Base-by-base conservation (phyloP, 2,329 filamentous ascomycete genomes). In the Monosporascus sp. region DNA sequence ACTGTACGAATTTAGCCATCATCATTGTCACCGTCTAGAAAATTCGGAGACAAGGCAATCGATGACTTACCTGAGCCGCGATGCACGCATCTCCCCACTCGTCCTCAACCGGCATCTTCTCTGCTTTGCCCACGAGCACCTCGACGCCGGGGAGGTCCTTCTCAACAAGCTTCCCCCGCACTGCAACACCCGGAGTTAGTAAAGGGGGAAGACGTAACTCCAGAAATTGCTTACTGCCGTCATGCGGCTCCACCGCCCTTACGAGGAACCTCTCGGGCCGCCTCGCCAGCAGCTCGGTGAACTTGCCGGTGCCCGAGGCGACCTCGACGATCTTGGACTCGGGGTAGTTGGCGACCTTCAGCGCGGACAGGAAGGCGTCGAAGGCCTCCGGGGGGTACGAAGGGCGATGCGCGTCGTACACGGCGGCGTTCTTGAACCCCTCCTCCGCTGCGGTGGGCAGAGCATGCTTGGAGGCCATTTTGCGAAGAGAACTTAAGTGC, bases 221-320 rank as follows among this genome's bases (percentile, higher is more conserved):
- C 9, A 34, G 31, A 34, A 34, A 14, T 11, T 34, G 5, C 31
- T 34, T 34, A 34, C 31, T 91, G n/a, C 75, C 77, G 52, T 71
- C 72, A 62, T 88, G 81, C 24, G 86, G 86, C 68, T 89, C 80
- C 48, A 90, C 73, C 47, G 85, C 80, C 46, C 84, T 63, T 57
- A 91, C 73, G 43, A 81, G 64, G 68, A 80, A 89, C 7, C 70
- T 64, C 68, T 90, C 87, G 1, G 76, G 72, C 31, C 85, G 73
- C 16, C 68, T 71, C 7, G 82, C 80, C 36, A 91, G 74, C 19
- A 78, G 61, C 66, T 86, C 82, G 0, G 86, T 89, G 63, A 89
- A 85, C 63, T 88, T 88, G 26, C 87, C 87, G 1, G 86, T 88
- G 0, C 86, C 86, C 3, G 85, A 83, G 1, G 80, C 86, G 19